A percentile compares a stretch with the other conserved stretches of the same genome.
These are phyloP conservation scores for Rhizopus stolonifer DNA, from an alignment of 371 early-diverging fungal genomes.

Conservation along the genomic window DNA sequence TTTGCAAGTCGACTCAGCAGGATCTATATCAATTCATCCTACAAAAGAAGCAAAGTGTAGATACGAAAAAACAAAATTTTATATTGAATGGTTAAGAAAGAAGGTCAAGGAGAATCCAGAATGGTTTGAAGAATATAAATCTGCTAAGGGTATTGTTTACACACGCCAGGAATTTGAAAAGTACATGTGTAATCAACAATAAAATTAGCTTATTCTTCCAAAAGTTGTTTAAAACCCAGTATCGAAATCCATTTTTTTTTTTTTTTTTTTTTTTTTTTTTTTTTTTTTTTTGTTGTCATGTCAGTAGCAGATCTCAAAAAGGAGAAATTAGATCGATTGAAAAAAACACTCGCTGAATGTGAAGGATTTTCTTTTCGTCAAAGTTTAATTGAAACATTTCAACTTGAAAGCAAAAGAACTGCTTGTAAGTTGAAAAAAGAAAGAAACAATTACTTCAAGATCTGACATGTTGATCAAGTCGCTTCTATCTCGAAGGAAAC, in stretches of 20 bases:
- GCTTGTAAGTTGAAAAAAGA: slow-evolving; percentile 4
- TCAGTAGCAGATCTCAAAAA: slow-evolving; percentile 7
- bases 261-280: neutral
- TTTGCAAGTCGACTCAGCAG: slow-evolving; percentile 29
- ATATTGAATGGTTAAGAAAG: slow-evolving; percentile 76
- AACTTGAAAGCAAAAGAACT: slow-evolving; percentile 4
- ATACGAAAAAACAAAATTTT: slow-evolving; percentile 62
- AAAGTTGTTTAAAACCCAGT: no score
- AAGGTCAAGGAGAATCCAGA: slow-evolving; percentile 64
- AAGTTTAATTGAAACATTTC: slow-evolving; percentile 8
- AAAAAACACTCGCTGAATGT: neutral
- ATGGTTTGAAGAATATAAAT: slow-evolving; percentile 65
- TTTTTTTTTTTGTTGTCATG: slow-evolving; percentile 1
- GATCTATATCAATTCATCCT: slow-evolving; percentile 1
- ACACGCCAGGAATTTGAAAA: slow-evolving; percentile 72
- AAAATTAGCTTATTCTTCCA: no score
- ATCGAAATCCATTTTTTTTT: neutral
- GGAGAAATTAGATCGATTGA: neutral
- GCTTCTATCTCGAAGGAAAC: neutral
- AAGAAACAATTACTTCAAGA: neutral
- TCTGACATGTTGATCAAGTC: neutral
- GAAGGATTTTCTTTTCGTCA: slow-evolving; percentile 7
- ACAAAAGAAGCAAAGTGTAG: slow-evolving; percentile 2
- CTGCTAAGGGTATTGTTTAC: slow-evolving; percentile 78
- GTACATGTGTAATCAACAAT: no score